These are phyloP conservation scores for Aegilops tauschii DNA, from an alignment of 176 grass and related monocot species.

Conservation along the genomic window DNA sequence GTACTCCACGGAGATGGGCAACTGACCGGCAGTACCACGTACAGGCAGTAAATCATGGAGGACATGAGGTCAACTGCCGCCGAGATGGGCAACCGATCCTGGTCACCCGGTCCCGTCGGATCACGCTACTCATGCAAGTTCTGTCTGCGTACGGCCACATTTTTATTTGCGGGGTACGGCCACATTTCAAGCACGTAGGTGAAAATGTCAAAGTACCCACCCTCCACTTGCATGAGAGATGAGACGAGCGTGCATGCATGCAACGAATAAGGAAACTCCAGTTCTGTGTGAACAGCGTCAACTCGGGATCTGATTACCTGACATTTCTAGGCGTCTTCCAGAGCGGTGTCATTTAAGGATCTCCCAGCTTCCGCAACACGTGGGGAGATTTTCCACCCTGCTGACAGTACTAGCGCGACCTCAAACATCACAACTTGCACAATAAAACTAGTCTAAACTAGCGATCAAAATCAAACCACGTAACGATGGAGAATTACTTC, in stretches of 20 bases:
- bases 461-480: constrained; percentile 4
- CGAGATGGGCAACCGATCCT: neutral
- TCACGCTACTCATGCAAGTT: neutral
- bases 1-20: neutral
- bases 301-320: neutral
- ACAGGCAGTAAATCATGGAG: neutral
- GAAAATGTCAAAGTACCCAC: neutral
- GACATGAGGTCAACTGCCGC: neutral
- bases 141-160: neutral
- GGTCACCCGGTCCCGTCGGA: neutral
- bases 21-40: neutral
- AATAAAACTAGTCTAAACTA: neutral
- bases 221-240: neutral
- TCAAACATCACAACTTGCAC: neutral
- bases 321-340: neutral
- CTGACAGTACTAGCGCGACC: neutral
- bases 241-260: neutral
- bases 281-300: neutral
- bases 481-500: neutral
- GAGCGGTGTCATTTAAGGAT: neutral
- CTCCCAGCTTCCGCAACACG: neutral
- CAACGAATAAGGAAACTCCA: neutral
- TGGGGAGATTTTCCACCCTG: neutral
- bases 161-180: neutral
- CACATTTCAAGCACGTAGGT: neutral